Percentiles rank a stretch among this genome's conserved stretches.
Conservation (phyloP, 768 basidiomycete genomes). For the Mycena venus region DNA sequence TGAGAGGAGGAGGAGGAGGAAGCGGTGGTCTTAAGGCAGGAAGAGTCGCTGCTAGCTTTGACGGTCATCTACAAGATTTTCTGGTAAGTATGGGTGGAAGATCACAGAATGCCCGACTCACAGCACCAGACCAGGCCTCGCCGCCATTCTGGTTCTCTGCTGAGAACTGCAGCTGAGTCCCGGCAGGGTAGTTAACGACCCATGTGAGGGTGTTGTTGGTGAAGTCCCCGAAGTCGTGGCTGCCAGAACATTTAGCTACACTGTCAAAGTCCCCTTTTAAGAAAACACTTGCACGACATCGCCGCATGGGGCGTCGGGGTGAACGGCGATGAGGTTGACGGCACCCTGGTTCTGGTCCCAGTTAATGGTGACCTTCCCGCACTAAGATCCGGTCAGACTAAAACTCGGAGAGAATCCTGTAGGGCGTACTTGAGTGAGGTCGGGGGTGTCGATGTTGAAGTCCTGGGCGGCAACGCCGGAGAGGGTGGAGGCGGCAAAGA, state of each 20-base stretch:
- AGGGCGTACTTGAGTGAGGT: conserved; percentile 65
- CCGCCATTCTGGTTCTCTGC: conserved; percentile 64
- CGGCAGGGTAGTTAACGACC: conserved; percentile 60
- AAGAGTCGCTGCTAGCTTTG: conserved; percentile 49
- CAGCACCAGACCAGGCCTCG: conserved; percentile 77
- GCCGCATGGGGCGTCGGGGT: conserved; percentile 69
- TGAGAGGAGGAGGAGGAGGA: conserved; percentile 6
- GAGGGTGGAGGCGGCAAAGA: conserved; percentile 72
- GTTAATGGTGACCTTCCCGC: conserved; percentile 60
- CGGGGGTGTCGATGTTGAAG: conserved; percentile 66
- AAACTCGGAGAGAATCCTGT: not conserved
- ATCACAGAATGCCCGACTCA: conserved; percentile 49
- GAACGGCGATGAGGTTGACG: conserved; percentile 72
- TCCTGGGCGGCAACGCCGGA: conserved; percentile 62
- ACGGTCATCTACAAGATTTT: conserved; percentile 53
- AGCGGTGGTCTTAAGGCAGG: conserved; percentile 48
- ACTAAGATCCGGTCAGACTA: conserved; percentile 56
- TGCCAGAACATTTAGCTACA: conserved; percentile 41
- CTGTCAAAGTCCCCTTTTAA: not conserved
- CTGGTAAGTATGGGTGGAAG: conserved; percentile 6
- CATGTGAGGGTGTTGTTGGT: conserved; percentile 58
- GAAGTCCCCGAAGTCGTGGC: conserved; percentile 73
- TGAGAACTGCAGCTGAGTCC: conserved; percentile 63
- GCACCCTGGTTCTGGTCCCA: conserved; percentile 65
- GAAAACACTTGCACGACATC: conserved; percentile 64